Base-by-base conservation (phyloP, 371 early-diverging fungal genomes). In the Sporodiniella umbellata region DNA sequence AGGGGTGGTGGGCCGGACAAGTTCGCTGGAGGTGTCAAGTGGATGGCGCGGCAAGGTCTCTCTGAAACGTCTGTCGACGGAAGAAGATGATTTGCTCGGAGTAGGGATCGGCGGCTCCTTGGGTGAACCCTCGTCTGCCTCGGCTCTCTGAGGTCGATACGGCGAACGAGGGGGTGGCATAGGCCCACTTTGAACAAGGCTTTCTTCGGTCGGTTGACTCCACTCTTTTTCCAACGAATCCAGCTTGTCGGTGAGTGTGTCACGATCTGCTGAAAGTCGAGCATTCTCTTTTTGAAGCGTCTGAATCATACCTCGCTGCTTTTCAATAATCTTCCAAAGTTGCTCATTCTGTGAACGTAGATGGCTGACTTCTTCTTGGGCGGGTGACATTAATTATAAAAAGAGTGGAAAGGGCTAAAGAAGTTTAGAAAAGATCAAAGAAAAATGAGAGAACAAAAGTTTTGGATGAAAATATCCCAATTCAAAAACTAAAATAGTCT, bases 271-370 rank as follows among this genome's bases (percentile, higher is more conserved):
- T 14, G 75, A 62, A 37, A 79, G 44, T 49, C 75, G 66, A 39
- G 74, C 72, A 45, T 76, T 64, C 48, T 80, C 81, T 59, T 78
- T 79, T 62, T 79, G 81, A 40, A 80, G 72, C 44, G 86, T 84
- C 51, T 89, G 88, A 53, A 94, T 90, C 57, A 91, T 88, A 53
- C 75, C 64, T 53, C 92, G 72, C 68, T 93, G 94, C 51, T 88
- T 86, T 64, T 95, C 93, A 53, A 93, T 87, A 53, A 93, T 87
- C 60, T 85, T 88, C 90, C 93, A 93, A 23, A 95, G 82, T 56
- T 89, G 89, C 39, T 89, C 89, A 52, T 92, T 93, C 61, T 95
- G 93, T 40, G 61, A 65, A 21, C 61, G 50, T 47, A 65, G 50
- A 18, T 61, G 66, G n/a, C 51, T 35, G 33, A 57, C 51, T 25